phyloP scores from a whole-genome alignment of 495 filamentous ascomycete species.

The Aspergillus haitiensis region DNA sequence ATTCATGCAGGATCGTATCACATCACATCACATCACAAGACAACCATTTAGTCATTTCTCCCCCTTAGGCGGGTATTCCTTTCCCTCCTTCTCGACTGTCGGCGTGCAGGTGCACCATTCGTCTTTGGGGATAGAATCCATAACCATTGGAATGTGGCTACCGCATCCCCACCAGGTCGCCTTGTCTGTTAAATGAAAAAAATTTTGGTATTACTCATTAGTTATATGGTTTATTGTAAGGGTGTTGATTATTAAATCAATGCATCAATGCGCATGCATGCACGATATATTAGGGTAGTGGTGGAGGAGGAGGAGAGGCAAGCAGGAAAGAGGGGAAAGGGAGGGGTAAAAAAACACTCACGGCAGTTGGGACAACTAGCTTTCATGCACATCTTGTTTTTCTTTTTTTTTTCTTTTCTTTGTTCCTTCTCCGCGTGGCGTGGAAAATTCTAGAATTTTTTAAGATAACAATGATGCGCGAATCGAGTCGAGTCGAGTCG shows the following conservation, averaged over 20 bases:
- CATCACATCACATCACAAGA: not conserved
- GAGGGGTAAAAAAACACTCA: constrained; percentile 27
- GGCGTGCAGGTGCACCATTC: constrained; percentile 66
- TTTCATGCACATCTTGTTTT: constrained; percentile 49
- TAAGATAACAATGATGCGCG: too few relatives aligned
- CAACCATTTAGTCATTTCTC: constrained; percentile 42
- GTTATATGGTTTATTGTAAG: too few relatives aligned
- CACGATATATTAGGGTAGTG: not conserved
- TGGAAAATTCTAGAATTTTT: too few relatives aligned
- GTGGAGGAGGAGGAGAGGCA: not conserved
- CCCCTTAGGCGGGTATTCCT: constrained; percentile 63
- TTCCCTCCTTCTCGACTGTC: constrained; percentile 59
- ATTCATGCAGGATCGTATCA: constrained; percentile 18
- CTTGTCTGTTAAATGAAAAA: constrained; percentile 50
- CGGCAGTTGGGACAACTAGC: constrained; percentile 52
- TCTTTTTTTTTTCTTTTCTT: not conserved
- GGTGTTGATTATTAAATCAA: too few relatives aligned
- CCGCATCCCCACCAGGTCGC: constrained; percentile 73
- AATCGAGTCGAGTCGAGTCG: too few relatives aligned
- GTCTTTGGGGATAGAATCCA: constrained; percentile 58
- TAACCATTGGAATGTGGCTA: constrained; percentile 62
- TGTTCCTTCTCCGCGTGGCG: too few relatives aligned
- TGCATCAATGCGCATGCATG: not conserved
- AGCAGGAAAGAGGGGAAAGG: not conserved
- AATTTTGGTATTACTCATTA: too few relatives aligned